phyloP scores from a whole-genome alignment of 2,329 filamentous ascomycete genomes.

The Trichothecium sympodiale region DNA sequence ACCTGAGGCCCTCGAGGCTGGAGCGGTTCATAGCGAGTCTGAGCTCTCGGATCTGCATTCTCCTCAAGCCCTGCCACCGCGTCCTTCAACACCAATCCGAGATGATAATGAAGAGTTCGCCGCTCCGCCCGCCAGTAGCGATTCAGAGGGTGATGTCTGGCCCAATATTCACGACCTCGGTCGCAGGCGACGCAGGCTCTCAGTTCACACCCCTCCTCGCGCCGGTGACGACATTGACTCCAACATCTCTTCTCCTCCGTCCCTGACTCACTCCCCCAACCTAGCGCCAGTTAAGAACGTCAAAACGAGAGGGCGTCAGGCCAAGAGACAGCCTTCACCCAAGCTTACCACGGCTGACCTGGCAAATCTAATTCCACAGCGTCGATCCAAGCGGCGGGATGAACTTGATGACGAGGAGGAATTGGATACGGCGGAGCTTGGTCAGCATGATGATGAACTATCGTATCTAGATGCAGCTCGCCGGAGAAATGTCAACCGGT shows the following conservation, averaged over 20 bases:
- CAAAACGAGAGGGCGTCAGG: slow-evolving; percentile 18
- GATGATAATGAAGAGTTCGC: slow-evolving; percentile 30
- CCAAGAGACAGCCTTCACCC: slow-evolving; percentile 22
- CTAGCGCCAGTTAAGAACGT: slow-evolving; percentile 18
- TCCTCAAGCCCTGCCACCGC: slow-evolving; percentile 20
- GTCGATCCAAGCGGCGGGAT: slow-evolving; percentile 30
- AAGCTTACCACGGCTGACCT: slow-evolving; percentile 44
- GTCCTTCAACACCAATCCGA: slow-evolving; percentile 28
- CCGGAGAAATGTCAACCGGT: slow-evolving; percentile 13
- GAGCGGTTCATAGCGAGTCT: slow-evolving; percentile 20
- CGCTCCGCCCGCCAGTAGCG: slow-evolving; percentile 45
- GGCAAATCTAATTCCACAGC: slow-evolving; percentile 40
- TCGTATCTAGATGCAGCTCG: slow-evolving; percentile 30
- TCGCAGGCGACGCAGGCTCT: slow-evolving; percentile 30
- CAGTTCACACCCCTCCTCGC: slow-evolving; percentile 23
- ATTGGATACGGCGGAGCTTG: slow-evolving; percentile 34
- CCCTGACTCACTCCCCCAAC: slow-evolving; percentile 56
- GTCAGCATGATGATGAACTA: slow-evolving; percentile 45
- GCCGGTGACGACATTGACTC: slow-evolving; percentile 28
- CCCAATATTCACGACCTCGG: slow-evolving; percentile 41
- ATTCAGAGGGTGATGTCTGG: slow-evolving; percentile 34
- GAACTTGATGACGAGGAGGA: slow-evolving; percentile 35
- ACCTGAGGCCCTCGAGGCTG: slow-evolving; percentile 5
- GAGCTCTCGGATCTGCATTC: slow-evolving; percentile 22
- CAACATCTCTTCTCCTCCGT: slow-evolving; percentile 52